Base-by-base conservation (phyloP, 2,329 filamentous ascomycete genomes). In the Fusarium sp. region DNA sequence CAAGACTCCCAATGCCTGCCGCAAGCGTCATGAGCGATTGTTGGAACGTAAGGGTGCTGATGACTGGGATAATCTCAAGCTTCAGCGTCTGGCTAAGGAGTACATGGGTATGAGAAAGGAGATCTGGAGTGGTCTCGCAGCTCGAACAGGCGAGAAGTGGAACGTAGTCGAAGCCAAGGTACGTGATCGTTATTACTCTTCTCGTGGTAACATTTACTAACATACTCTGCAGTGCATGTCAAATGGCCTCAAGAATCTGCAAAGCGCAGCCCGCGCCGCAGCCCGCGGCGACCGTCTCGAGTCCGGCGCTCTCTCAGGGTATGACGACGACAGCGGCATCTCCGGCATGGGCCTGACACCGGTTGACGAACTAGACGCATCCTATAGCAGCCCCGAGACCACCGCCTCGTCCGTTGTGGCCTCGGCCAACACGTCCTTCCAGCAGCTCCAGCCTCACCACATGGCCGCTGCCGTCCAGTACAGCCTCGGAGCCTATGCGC, bases 1-100 rank as follows among this genome's bases (percentile, higher is more conserved):
- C 80, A 97, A 97, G 85, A 90, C 89, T 13, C 85, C 92, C 66
- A 96, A 96, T 80, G 95, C 95, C 23, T 97, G 94, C 83, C 93
- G 94, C 73, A 97, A 97, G 84, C 90, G 94, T 62, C 94, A 97
- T 78, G 94, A 97, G 83, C 88, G 94, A 44, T 85, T 97, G 74
- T 91, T 96, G 87, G 93, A 96, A 83, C 90, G 92, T 74, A 88
- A 87, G 79, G 90, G 91, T 65, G 89, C 91, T 53, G 92, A 94
- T 76, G 92, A 95, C 78, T 96, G 94, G 92, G 93, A 96, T 77
- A 88, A 88, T 25, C 86, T 91, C 74, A 93, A 93, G 84, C 86
- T 95, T 30, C 93, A 96, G 80, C 86, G 87, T 15, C 85, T 97
- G 44, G 93, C 93, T 42, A 89, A 89, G 80, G 92, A 93, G 79